phyloP scores from a whole-genome alignment of 805 yeast genomes.

The Saturnispora besseyi region DNA sequence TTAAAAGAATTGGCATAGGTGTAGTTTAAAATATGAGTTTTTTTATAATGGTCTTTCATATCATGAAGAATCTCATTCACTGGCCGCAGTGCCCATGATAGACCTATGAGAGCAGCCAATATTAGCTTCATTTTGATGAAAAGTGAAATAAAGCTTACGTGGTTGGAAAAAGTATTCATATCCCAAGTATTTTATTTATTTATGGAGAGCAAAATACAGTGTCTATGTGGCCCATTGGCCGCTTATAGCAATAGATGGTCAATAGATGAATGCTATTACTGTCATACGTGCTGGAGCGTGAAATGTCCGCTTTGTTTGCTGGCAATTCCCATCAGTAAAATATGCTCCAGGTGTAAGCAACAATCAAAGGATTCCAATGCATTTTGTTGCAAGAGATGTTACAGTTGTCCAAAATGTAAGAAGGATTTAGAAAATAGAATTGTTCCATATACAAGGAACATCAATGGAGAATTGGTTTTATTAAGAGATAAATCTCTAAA shows the following conservation, averaged over 20 bases:
- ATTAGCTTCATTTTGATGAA: not conserved
- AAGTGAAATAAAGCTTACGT: not conserved
- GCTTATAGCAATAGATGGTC: not conserved
- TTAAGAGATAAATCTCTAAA: not conserved
- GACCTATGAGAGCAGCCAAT: not conserved
- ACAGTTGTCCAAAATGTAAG: conserved; percentile 28
- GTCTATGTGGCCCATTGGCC: not conserved
- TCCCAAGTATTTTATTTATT: not conserved
- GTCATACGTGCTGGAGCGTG: not conserved
- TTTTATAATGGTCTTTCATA: not conserved
- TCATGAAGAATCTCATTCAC: not conserved
- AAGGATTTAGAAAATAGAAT: conserved; percentile 12
- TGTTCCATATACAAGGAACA: not conserved
- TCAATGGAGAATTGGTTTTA: not conserved
- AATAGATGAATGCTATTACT: not conserved
- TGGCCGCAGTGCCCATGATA: not conserved
- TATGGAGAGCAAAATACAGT: not conserved
- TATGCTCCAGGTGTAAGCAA: not conserved
- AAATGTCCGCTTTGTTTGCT: not conserved
- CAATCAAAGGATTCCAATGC: not conserved
- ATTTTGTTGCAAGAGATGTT: conserved; percentile 25
- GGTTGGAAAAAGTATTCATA: not conserved
- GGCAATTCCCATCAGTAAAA: not conserved
- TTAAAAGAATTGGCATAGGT: not conserved
- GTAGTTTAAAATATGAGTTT: not conserved